Evolutionary conservation across 495 filamentous ascomycete species (phyloP).

Genomic region (Pseudomonodictys pantanalensis): DNA sequence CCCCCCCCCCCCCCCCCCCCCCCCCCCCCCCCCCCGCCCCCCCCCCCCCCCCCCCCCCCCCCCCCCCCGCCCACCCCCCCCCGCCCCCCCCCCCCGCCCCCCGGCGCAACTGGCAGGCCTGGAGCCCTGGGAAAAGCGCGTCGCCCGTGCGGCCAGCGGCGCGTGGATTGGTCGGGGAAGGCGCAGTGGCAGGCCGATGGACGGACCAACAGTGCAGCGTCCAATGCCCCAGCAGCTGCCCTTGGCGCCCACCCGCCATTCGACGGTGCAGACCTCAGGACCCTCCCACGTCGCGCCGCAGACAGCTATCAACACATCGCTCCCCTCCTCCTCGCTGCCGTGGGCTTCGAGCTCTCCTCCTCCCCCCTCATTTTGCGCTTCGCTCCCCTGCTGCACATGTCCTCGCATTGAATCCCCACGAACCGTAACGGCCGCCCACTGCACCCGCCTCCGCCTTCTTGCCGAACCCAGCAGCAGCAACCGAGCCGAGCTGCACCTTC

Average conservation of each 20-base stretch:
- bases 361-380: background rate
- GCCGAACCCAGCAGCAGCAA: background rate
- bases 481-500: background rate
- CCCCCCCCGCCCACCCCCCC: background rate
- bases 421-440: background rate
- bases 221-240: background rate
- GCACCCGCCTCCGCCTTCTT: background rate
- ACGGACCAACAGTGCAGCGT: background rate
- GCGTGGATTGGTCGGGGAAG: slow-evolving; percentile 12
- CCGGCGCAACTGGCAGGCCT: background rate
- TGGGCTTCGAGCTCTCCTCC: background rate
- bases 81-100: background rate
- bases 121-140: background rate
- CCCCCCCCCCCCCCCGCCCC: background rate
- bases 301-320: too few species aligned
- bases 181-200: background rate
- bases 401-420: background rate
- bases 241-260: background rate
- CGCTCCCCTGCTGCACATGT: background rate
- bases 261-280: background rate
- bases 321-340: background rate
- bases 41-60: background rate
- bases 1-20: background rate
- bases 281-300: background rate
- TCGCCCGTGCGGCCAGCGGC: slow-evolving; percentile 5